A percentile compares a stretch with the other conserved stretches of the same genome.
These are phyloP conservation scores for Aureobasidium mangrovei DNA, from an alignment of 2,329 filamentous ascomycete genomes.

Conservation along the genomic window DNA sequence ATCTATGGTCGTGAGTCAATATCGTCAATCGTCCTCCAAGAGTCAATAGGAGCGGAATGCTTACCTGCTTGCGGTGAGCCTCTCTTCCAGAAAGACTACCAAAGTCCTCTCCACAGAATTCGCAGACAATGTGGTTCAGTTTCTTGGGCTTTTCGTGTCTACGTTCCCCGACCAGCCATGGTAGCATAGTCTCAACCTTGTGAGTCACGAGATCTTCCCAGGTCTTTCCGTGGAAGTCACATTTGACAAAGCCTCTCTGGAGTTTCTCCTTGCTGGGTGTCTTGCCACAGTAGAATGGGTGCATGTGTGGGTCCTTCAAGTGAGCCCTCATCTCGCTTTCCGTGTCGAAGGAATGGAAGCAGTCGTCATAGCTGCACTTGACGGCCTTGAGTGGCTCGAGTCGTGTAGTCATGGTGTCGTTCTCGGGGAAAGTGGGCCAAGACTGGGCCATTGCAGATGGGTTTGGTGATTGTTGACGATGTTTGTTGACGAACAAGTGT, in stretches of 20 bases:
- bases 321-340: slow-evolving; percentile 42
- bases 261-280: slow-evolving; percentile 31
- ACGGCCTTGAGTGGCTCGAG: slow-evolving; percentile 22
- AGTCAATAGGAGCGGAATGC: slow-evolving; percentile 14
- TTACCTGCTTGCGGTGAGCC: slow-evolving; percentile 44
- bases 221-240: slow-evolving; percentile 30
- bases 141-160: slow-evolving; percentile 19
- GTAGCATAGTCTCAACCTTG: slow-evolving; percentile 28
- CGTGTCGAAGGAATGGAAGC: slow-evolving; percentile 38
- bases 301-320: slow-evolving; percentile 37
- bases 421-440: neutral
- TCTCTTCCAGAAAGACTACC: slow-evolving; percentile 43
- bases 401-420: slow-evolving; percentile 19
- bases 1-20: slow-evolving; percentile 26
- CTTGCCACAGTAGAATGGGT: slow-evolving; percentile 37
- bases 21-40: neutral
- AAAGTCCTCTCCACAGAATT: slow-evolving; percentile 49
- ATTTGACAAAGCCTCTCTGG: slow-evolving; percentile 29
- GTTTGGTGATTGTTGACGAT: neutral
- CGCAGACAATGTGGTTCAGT: slow-evolving; percentile 42
- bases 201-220: slow-evolving; percentile 26
- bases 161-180: slow-evolving; percentile 16
- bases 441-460: too few relatives aligned
- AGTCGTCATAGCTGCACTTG: slow-evolving; percentile 38
- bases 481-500: neutral